Evolutionary conservation across 345 rosid genomes (phyloP), one percentile per base, ranked within the genome.

Genomic region (Angophora floribunda): DNA sequence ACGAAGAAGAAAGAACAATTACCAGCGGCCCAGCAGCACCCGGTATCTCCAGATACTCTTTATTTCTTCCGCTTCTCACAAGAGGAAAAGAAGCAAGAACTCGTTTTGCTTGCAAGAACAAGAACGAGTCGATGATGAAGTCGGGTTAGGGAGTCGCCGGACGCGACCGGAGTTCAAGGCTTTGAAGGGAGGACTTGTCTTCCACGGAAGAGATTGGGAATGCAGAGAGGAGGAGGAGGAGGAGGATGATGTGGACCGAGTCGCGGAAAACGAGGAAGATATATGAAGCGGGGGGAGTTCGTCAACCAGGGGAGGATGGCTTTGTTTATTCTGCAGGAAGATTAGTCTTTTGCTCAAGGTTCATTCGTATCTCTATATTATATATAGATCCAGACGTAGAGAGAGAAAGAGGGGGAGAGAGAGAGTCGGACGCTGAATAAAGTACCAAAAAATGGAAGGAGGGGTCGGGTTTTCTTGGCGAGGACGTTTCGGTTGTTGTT

Each of bases 401-500:
- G 44, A 44, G 55, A 44, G 30, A 19, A 47, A n/a, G 55, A 44
- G 53, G 36, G 41, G 26, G 75, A 53, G 6, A 41, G 30, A 70
- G 57, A 84, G 82, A 86, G 14, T 32, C 30, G n/a, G 87, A 47
- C 24, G 41, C 75, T 70, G 36, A 52, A 24, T 65, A 88, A 86
- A 86, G 85, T n/a, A 30, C 2, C 32, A 55, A 12, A 65, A 70
- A 15, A 19, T 13, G 24, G 52, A 49, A 51, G 19, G 50, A 26
- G 22, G 4, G 70, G 55, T 44, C 21, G 84, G 26, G 85, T 44
- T 89, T 89, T 50, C 90, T 87, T 89, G 90, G 90, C 65, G 51
- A 52, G 86, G 88, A 89, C 90, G 90, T 88, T 86, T 86, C 88
- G 75, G 52, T 57, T 55, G 26, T 59, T 13, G 86, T 70, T 85